These are phyloP conservation scores for Scortechinia acanthostroma DNA, from an alignment of 2,329 filamentous ascomycete species.

Conservation along the genomic window DNA sequence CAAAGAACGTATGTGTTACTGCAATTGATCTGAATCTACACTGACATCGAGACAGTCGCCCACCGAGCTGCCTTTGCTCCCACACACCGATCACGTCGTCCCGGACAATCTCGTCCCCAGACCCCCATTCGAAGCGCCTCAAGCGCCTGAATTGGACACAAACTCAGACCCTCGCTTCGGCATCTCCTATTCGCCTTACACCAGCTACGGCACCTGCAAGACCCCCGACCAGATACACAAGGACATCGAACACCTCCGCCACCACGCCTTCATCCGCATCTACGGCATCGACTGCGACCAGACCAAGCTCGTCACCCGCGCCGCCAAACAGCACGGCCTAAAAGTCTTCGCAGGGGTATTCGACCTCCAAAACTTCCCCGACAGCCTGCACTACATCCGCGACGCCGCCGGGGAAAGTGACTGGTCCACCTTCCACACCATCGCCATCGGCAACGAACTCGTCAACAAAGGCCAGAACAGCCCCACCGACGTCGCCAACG, in stretches of 20 bases:
- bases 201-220: slow-evolving; percentile 57
- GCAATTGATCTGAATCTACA: no score
- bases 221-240: slow-evolving; percentile 47
- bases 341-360: slow-evolving; percentile 73
- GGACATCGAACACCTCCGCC: slow-evolving; percentile 48
- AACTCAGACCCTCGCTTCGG: slow-evolving; percentile 25
- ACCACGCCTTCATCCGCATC: slow-evolving; percentile 56
- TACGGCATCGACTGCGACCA: slow-evolving; percentile 79
- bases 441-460: slow-evolving; percentile 76
- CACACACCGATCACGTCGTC: no score
- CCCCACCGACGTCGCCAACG: slow-evolving; percentile 43
- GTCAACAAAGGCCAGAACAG: slow-evolving; percentile 57
- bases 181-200: slow-evolving; percentile 52
- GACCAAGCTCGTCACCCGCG: slow-evolving; percentile 50
- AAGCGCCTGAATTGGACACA: no score
- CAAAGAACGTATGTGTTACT: no score
- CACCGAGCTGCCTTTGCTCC: no score
- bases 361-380: slow-evolving; percentile 44
- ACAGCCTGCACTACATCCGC: slow-evolving; percentile 54
- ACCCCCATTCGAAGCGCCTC: no score
- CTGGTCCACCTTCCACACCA: slow-evolving; percentile 64
- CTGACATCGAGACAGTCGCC: no score
- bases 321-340: slow-evolving; percentile 56
- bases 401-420: slow-evolving; percentile 38
- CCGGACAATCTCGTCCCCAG: no score